These are phyloP conservation scores for Peniophora sp. DNA, from an alignment of 1,284 basidiomycete genomes.

Conservation along the genomic window DNA sequence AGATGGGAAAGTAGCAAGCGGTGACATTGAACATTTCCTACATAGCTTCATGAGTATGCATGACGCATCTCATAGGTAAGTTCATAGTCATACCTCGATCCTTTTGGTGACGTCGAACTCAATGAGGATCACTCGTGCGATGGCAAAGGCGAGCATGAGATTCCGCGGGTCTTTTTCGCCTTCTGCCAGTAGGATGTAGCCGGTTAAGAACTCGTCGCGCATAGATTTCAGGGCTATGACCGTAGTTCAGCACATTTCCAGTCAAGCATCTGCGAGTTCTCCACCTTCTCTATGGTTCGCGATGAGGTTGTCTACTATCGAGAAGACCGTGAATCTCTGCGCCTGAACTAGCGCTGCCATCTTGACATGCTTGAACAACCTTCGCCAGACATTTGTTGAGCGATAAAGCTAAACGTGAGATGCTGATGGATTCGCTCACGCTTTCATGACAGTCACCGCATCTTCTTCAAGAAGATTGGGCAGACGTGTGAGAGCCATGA, in stretches of 20 bases:
- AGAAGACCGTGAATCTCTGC: conserved; percentile 76
- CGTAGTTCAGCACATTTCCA: conserved; percentile 4
- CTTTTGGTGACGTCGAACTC: conserved; percentile 77
- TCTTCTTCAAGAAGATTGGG: conserved; percentile 69
- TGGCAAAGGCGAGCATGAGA: conserved; percentile 83
- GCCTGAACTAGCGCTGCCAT: conserved; percentile 82
- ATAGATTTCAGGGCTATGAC: conserved; percentile 59
- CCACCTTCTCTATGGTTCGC: conserved; percentile 66
- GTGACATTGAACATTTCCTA: conserved; percentile 91
- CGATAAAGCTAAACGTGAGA: conserved; percentile 3
- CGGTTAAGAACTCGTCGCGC: conserved; percentile 65
- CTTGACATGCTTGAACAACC: conserved; percentile 72
- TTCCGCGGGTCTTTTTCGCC: conserved; percentile 99
- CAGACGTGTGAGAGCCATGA: conserved; percentile 60
- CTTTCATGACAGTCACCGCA: conserved; percentile 56
- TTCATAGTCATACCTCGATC: conserved; percentile 57
- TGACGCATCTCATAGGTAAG: not conserved
- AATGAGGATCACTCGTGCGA: conserved; percentile 76
- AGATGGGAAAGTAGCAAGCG: conserved; percentile 99
- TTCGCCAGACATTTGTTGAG: conserved; percentile 31
- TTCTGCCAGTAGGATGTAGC: conserved; percentile 77
- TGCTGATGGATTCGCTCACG: conserved; percentile 41
- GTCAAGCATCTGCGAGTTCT: not conserved
- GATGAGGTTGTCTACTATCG: conserved; percentile 76
- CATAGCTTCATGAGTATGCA: not conserved